Evolutionary conservation across 164 flowering plant genomes (phyloP).

Genomic region (Saururus chinensis): DNA sequence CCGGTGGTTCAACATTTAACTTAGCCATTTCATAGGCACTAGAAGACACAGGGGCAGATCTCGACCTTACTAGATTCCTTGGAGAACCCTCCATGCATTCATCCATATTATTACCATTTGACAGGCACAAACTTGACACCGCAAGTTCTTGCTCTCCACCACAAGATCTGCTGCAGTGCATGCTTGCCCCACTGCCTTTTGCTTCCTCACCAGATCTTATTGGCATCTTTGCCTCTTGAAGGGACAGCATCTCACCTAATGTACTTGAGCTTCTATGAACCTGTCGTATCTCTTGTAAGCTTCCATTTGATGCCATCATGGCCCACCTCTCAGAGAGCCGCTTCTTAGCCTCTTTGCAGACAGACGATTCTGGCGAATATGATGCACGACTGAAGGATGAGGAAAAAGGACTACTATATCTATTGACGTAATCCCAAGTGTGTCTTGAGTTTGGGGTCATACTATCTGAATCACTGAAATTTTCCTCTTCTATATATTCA

Average conservation of each 20-base stretch:
- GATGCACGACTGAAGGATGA: conserved; percentile 72
- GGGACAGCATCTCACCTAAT: conserved; percentile 94
- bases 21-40: conserved; percentile 30
- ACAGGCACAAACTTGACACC: conserved; percentile 22
- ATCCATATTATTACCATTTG: conserved; percentile 17
- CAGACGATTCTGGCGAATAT: conserved; percentile 81
- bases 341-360: conserved; percentile 92
- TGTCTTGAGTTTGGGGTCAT: conserved; percentile 72
- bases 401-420: conserved; percentile 58
- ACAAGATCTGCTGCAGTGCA: conserved; percentile 17
- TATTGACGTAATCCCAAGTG: conserved; percentile 71
- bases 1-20: conserved; percentile 34
- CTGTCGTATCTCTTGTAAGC: conserved; percentile 47
- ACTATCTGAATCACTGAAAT: conserved; percentile 71
- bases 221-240: conserved; percentile 51
- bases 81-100: conserved; percentile 35
- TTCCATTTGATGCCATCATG: conserved; percentile 56
- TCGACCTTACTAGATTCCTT: conserved; percentile 59
- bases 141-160: conserved; percentile 31
- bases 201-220: conserved; percentile 22
- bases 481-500: conserved; percentile 41
- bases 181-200: conserved; percentile 9
- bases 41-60: conserved; percentile 77
- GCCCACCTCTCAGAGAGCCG: conserved; percentile 97
- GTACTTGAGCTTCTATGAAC: conserved; percentile 72